phyloP scores from a whole-genome alignment of 257 asterid species.

The Salvia rosmarinus region DNA sequence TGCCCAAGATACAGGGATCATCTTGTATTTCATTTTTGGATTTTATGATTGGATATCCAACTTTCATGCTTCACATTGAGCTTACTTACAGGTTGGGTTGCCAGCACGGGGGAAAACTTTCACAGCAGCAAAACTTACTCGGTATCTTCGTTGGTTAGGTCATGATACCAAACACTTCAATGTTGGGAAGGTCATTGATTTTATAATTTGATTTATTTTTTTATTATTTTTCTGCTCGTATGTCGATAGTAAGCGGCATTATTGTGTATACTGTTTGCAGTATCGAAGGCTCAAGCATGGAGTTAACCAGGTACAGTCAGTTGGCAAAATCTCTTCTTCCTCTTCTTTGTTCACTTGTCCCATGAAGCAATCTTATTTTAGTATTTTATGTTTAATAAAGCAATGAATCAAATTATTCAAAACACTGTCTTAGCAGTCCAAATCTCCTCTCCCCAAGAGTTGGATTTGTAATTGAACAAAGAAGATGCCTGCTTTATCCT shows the following conservation, averaged over 20 bases:
- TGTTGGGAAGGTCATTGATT: conserved; percentile 83
- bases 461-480: conserved; percentile 18
- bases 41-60: conserved; percentile 8
- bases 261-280: conserved; percentile 54
- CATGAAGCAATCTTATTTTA: conserved; percentile 21
- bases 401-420: conserved; percentile 1
- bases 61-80: conserved; percentile 30
- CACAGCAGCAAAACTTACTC: conserved; percentile 97
- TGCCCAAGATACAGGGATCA: conserved; percentile 22
- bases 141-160: conserved; percentile 99
- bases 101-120: conserved; percentile 99
- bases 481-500: neutral
- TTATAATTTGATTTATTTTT: conserved; percentile 20
- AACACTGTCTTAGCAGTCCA: conserved; percentile 9
- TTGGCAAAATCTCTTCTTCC: conserved; percentile 35
- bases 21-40: conserved; percentile 6
- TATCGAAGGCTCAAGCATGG: conserved; percentile 97
- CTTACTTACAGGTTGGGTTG: conserved; percentile 78
- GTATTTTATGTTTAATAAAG: conserved; percentile 15
- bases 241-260: conserved; percentile 24
- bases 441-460: neutral
- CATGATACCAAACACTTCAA: conserved; percentile 99
- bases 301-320: conserved; percentile 77
- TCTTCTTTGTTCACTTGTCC: conserved; percentile 28
- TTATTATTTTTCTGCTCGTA: conserved; percentile 30